Conservation (phyloP, 345 rosid species). For the Lenwebbia sp. region DNA sequence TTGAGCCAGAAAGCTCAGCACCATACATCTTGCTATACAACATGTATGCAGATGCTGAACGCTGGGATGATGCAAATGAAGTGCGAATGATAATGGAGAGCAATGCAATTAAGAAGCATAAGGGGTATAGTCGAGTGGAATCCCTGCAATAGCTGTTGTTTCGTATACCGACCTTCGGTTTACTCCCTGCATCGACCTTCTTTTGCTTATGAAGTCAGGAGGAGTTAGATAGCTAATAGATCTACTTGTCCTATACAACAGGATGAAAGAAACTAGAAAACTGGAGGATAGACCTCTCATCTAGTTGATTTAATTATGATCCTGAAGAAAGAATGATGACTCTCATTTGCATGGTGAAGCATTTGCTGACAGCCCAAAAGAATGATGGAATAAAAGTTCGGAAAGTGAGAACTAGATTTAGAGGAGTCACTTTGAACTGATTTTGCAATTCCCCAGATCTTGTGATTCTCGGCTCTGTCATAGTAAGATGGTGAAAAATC, state of each 20-base stretch:
- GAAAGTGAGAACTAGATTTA: background rate
- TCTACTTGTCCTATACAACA: background rate
- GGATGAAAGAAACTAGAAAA: background rate
- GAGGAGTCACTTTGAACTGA: background rate
- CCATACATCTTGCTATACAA: conserved; percentile 55
- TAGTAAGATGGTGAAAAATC: background rate
- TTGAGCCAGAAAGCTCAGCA: conserved; percentile 63
- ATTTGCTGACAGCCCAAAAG: background rate
- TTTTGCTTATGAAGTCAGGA: background rate
- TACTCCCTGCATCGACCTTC: background rate
- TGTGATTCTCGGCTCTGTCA: background rate
- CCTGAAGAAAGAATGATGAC: background rate
- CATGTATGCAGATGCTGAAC: conserved; percentile 54
- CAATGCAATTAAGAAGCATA: conserved; percentile 37
- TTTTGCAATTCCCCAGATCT: background rate
- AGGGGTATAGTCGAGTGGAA: conserved; percentile 41
- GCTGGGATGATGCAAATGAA: conserved; percentile 52
- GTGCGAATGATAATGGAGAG: conserved; percentile 46
- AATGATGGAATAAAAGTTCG: background rate
- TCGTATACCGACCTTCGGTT: background rate
- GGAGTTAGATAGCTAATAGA: background rate
- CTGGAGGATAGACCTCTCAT: background rate
- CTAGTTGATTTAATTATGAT: background rate
- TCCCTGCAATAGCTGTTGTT: background rate
- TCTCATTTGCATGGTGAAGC: background rate